Evolutionary conservation across 2,329 filamentous ascomycete genomes (phyloP).

Genomic region (Sporothrix humicola): DNA sequence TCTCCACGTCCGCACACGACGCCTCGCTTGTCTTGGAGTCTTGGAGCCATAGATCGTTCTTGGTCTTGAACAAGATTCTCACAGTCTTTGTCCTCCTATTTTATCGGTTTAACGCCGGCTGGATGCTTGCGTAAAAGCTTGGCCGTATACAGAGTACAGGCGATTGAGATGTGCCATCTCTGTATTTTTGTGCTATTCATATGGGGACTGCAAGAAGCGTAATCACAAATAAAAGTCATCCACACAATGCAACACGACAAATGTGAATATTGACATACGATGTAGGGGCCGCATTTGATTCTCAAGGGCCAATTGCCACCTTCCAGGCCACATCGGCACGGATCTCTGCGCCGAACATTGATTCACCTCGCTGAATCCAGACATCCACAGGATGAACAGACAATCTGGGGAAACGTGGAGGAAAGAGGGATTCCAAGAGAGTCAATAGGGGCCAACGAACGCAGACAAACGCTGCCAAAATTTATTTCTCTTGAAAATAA

Average conservation of each 20-base stretch:
- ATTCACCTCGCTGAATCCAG: neutral
- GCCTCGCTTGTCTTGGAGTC: neutral
- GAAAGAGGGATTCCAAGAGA: neutral
- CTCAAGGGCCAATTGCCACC: no score
- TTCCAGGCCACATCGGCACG: no score
- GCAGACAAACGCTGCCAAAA: no score
- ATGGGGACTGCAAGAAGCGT: no score
- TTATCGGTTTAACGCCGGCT: neutral
- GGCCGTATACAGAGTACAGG: neutral
- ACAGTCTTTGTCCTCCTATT: neutral
- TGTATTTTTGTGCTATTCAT: no score
- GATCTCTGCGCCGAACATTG: neutral
- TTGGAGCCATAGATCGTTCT: neutral
- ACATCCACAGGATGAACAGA: neutral
- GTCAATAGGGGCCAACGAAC: neutral
- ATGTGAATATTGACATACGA: no score
- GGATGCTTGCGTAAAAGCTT: constrained; percentile 5
- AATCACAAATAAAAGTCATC: neutral
- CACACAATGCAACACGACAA: neutral
- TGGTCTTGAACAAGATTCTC: neutral
- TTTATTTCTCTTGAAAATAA: no score
- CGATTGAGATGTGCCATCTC: neutral
- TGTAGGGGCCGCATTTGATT: neutral
- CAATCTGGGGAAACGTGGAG: constrained; percentile 4
- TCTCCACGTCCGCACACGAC: neutral